phyloP scores from a whole-genome alignment of 352 stramenopile genomes.

The Pythium phragmitis region DNA sequence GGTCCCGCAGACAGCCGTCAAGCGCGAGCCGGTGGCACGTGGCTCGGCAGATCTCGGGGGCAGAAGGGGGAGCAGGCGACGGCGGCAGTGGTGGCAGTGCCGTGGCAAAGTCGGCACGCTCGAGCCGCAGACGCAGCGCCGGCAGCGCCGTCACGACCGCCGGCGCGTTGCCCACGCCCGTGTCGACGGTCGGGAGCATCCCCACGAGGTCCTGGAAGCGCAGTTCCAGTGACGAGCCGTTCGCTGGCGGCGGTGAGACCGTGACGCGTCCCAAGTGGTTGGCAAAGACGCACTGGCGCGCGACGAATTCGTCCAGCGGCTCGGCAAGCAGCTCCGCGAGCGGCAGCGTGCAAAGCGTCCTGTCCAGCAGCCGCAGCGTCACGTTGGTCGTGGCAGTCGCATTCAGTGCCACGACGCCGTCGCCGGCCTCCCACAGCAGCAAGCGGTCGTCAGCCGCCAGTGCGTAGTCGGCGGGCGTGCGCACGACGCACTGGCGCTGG shows the following conservation, averaged over 20 bases:
- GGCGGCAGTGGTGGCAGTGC: slow-evolving; percentile 24
- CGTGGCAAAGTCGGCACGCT: slow-evolving; percentile 30
- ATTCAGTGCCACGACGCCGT: slow-evolving; percentile 18
- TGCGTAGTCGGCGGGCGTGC: slow-evolving; percentile 23
- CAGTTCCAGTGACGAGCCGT: slow-evolving; percentile 27
- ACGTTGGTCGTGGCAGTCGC: slow-evolving; percentile 13
- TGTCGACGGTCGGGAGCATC: slow-evolving; percentile 37
- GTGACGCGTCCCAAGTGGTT: slow-evolving; percentile 45
- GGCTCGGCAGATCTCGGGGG: slow-evolving; percentile 13
- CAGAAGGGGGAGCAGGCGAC: background rate
- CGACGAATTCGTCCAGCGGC: slow-evolving; percentile 36
- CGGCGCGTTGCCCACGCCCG: slow-evolving; percentile 1
- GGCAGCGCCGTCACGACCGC: slow-evolving; percentile 22
- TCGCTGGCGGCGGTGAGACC: slow-evolving; percentile 15
- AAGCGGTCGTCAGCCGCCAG: slow-evolving; percentile 31
- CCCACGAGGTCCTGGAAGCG: slow-evolving; percentile 54
- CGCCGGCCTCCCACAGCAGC: slow-evolving; percentile 47
- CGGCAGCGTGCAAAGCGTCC: slow-evolving; percentile 42
- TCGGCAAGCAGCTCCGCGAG: slow-evolving; percentile 18
- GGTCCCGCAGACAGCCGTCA: slow-evolving; percentile 49
- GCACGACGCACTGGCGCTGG: slow-evolving; percentile 42
- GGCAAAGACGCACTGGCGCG: slow-evolving; percentile 38
- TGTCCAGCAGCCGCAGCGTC: slow-evolving; percentile 31
- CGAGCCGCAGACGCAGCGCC: slow-evolving; percentile 35
- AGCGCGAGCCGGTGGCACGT: slow-evolving; percentile 40